Evolutionary conservation across 1,284 basidiomycete species (phyloP).

Genomic region (Tilletia indica): DNA sequence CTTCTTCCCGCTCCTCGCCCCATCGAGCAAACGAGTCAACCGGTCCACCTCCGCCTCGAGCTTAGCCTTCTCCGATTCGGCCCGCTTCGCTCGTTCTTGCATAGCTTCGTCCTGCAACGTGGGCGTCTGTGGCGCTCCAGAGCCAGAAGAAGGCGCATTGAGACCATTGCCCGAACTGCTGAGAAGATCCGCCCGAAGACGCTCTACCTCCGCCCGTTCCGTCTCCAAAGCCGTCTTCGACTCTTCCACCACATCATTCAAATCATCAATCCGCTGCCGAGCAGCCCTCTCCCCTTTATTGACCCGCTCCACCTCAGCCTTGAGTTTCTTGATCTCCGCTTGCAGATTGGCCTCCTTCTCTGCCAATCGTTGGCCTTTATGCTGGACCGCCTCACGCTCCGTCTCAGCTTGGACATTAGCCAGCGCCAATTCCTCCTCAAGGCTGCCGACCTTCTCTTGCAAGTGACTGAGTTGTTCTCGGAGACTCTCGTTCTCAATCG

Average conservation of each 20-base stretch:
- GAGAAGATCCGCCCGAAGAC: conserved; percentile 67
- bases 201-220: conserved; percentile 86
- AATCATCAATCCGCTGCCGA: conserved; percentile 56
- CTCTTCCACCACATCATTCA: conserved; percentile 83
- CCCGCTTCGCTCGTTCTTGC: conserved; percentile 36
- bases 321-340: conserved; percentile 52
- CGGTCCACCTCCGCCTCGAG: conserved; percentile 60
- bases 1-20: conserved; percentile 52
- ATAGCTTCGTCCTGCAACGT: conserved; percentile 33
- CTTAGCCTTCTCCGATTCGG: conserved; percentile 26
- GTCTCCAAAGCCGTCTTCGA: conserved; percentile 83
- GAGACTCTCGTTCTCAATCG: conserved; percentile 90
- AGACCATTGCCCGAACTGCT: not conserved
- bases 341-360: conserved; percentile 64
- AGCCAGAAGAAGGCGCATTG: not conserved
- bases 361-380: conserved; percentile 63
- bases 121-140: not conserved
- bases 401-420: conserved; percentile 69
- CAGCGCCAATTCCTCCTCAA: conserved; percentile 86
- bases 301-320: conserved; percentile 67
- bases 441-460: conserved; percentile 69
- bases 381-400: conserved; percentile 67
- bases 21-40: conserved; percentile 60
- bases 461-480: conserved; percentile 82
- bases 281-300: conserved; percentile 62